Evolutionary conservation across 2,329 filamentous ascomycete genomes (phyloP), one percentile per base, ranked within the genome.

Genomic region (Aspergillus aculeatus): DNA sequence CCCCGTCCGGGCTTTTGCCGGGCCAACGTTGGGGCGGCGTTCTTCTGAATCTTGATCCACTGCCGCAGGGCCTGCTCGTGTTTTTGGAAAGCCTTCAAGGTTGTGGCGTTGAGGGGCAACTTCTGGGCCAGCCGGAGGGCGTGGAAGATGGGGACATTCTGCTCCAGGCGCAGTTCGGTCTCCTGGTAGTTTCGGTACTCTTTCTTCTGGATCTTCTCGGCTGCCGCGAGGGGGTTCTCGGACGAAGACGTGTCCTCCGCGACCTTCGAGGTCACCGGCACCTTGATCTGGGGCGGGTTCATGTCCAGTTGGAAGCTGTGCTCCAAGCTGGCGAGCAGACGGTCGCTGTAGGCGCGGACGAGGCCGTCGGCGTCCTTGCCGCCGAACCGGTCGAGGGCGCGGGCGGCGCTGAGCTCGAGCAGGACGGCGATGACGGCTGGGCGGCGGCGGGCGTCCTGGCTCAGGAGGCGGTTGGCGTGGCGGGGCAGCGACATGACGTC

Each of bases 51-150:
- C 7, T 44, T 12, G 50, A 87, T 79, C 49, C 86, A 81, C 68
- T 79, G 82, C 38, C 81, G 82, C 21, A 91, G 78, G 62, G 84
- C 65, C 19, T 65, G 61, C 31, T 71, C 59, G 6, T 67, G 62
- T 7, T 57, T 59, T 59, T 67, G 66, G 55, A 78, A 60, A 12
- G 59, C 54, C 11, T 62, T 51, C 6, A 62, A 55, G 50, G 78
- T 55, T 4, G 62, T 44, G 57, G 64, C 64, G 51, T 75, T 60
- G 41, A 61, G 48, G 5, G 68, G 60, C 23, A 80, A 67, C 57
- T 71, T 62, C 54, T 76, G 63, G 3, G 78, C 75, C 54, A 77
- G 57, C 49, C 72, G 72, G 62, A 81, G 71, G n/a, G 75, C 78
- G 58, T 78, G 75, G 58, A 76, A 71, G 16, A 80, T 62, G n/a